phyloP scores from a whole-genome alignment of 2,329 filamentous ascomycete genomes.

The Exophiala sp. region DNA sequence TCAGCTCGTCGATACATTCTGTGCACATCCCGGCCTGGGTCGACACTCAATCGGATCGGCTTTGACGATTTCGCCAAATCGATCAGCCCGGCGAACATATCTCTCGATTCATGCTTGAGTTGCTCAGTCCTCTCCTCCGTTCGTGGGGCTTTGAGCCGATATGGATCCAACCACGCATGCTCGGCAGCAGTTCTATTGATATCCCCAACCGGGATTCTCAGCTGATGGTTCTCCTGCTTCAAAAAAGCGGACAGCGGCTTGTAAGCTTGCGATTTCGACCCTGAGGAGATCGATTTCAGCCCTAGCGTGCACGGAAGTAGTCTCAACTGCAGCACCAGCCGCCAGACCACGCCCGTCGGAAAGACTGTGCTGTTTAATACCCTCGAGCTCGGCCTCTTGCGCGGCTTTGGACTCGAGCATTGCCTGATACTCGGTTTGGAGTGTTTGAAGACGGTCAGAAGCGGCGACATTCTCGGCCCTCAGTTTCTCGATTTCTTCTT shows the following conservation, averaged over 20 bases:
- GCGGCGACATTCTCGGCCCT: slow-evolving; percentile 34
- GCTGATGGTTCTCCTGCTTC: slow-evolving; percentile 41
- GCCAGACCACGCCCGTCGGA: slow-evolving; percentile 35
- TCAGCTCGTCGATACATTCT: slow-evolving; percentile 36
- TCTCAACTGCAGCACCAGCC: slow-evolving; percentile 33
- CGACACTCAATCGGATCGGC: slow-evolving; percentile 36
- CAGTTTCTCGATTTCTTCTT: slow-evolving; percentile 38
- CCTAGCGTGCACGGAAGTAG: slow-evolving; percentile 36
- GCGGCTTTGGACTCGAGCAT: slow-evolving; percentile 39
- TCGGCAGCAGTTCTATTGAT: slow-evolving; percentile 29
- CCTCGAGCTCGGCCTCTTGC: slow-evolving; percentile 39
- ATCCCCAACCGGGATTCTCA: slow-evolving; percentile 21
- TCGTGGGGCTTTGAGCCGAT: slow-evolving; percentile 11
- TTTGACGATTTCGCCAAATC: slow-evolving; percentile 40
- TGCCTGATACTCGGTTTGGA: slow-evolving; percentile 36
- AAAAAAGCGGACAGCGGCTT: slow-evolving; percentile 44
- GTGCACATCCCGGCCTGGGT: not conserved
- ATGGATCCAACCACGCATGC: slow-evolving; percentile 41
- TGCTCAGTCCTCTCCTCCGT: slow-evolving; percentile 27
- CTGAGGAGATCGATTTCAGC: slow-evolving; percentile 23
- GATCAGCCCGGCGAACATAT: slow-evolving; percentile 40
- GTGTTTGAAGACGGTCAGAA: slow-evolving; percentile 33
- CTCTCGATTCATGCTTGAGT: slow-evolving; percentile 38
- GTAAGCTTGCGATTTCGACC: slow-evolving; percentile 40
- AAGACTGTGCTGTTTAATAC: slow-evolving; percentile 39